Base-by-base conservation (phyloP, 164 flowering plant species). In the Aristolochia contorta region DNA sequence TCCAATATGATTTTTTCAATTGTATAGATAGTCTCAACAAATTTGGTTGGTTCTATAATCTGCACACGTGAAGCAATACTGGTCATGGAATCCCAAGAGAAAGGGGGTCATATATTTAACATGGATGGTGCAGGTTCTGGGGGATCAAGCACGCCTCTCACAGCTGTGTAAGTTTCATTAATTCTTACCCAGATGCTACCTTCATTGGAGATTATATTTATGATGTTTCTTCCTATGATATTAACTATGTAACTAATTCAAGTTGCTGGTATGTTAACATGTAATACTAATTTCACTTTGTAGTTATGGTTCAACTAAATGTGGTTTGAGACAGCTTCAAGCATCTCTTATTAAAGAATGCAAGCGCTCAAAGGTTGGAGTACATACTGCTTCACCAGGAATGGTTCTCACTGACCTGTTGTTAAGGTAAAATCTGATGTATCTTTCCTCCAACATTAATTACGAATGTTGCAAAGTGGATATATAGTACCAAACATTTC, bases 81-180 rank as follows among this genome's bases (percentile, higher is more conserved):
- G 37, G 74, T 81, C 25, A 89, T 93, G 91, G 64, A 46, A 51
- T 67, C 66, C 54, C 98, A 89, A 65, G 62, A 54, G 14, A 83
- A 77, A 56, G 90, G 85, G 0, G 98, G 98, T 21, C 96, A 93
- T 71, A 78, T 93, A 65, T 93, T 93, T 70, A 93, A 93, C 78
- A 93, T 93, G 98, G 98, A 93, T 74, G 98, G 98, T 61, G 96
- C 96, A 41, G 98, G 98, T 37, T 93, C 98, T 48, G 98, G 98
- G 10, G 98, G 98, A 54, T 93, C 98, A 21, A 93, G 97, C 71
- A 93, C 98, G 47, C 98, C 98, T 65, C 71, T 93, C 70, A 93
- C 98, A 41, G 98, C 97, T 69, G 97, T 83, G 98, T 93, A 81
- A 80, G 97, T 76, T 59, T 41, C 27, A 12, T 37, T 41, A 25